Evolutionary conservation across 371 early-diverging fungal species (phyloP).

Genomic region (Parasitella parasitica): DNA sequence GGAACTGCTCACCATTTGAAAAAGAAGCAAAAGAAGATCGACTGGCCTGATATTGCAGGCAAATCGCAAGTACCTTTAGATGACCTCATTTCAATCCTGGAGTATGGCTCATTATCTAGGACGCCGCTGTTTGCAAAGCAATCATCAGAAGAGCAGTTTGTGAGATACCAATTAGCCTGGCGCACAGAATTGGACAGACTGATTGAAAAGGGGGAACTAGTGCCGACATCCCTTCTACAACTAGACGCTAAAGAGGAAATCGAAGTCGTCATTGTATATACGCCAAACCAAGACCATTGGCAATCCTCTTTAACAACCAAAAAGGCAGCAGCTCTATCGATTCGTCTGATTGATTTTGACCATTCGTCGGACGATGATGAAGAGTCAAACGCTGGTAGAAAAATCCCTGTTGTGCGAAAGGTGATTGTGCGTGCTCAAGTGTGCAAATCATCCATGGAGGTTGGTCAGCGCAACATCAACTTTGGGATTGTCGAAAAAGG

Average conservation of each 20-base stretch:
- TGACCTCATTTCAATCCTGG: constrained; percentile 58
- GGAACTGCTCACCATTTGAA: constrained; percentile 24
- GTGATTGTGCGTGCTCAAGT: constrained; percentile 83
- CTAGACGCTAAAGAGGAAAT: constrained; percentile 66
- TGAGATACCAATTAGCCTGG: constrained; percentile 33
- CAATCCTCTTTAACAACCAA: constrained; percentile 72
- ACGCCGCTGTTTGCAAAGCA: constrained; percentile 71
- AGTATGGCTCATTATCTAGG: constrained; percentile 57
- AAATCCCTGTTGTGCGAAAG: constrained; percentile 82
- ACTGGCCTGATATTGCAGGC: constrained; percentile 39
- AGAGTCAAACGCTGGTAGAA: constrained; percentile 53
- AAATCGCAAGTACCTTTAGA: constrained; percentile 55
- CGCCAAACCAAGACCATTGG: constrained; percentile 47
- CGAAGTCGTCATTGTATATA: constrained; percentile 77
- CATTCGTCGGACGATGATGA: constrained; percentile 51
- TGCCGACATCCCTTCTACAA: constrained; percentile 57
- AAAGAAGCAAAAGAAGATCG: constrained; percentile 23
- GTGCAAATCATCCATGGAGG: constrained; percentile 82
- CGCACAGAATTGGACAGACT: constrained; percentile 73
- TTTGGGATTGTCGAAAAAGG: constrained; percentile 89
- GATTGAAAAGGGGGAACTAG: constrained; percentile 69
- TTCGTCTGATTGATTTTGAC: constrained; percentile 80
- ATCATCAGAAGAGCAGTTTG: constrained; percentile 18
- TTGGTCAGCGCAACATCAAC: constrained; percentile 96
- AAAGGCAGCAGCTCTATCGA: constrained; percentile 72